A percentile compares a stretch with the other conserved stretches of the same genome.
Evolutionary conservation across 1,139 yeast species (phyloP).

Genomic region (Protomyces gravidus): DNA sequence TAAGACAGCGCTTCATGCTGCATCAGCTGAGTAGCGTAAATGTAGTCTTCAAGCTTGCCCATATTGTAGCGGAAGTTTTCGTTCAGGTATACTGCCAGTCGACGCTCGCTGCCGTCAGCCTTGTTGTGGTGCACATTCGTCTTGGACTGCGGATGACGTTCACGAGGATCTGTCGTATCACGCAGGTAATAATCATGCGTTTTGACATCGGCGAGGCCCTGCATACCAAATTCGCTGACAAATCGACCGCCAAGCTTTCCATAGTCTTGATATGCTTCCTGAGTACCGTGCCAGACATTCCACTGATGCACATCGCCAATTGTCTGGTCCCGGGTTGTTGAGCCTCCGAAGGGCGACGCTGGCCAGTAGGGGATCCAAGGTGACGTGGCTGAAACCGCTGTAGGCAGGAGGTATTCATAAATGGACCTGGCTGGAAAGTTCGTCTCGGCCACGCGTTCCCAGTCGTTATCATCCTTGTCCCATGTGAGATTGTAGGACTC

Average conservation of each 20-base stretch:
- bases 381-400: conserved; percentile 36
- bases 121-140: conserved; percentile 45
- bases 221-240: conserved; percentile 51
- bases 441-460: conserved; percentile 41
- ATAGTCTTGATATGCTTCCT: conserved; percentile 48
- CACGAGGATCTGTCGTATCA: conserved; percentile 39
- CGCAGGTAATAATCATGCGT: conserved; percentile 38
- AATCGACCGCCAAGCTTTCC: conserved; percentile 45
- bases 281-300: conserved; percentile 52
- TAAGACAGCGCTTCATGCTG: conserved; percentile 50
- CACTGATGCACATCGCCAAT: conserved; percentile 51
- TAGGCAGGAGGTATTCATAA: conserved; percentile 45
- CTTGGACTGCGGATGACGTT: conserved; percentile 44
- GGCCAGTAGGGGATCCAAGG: conserved; percentile 44
- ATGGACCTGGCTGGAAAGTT: conserved; percentile 46
- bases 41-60: conserved; percentile 42
- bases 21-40: conserved; percentile 50
- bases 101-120: conserved; percentile 48
- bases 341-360: conserved; percentile 49
- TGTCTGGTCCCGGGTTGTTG: conserved; percentile 41
- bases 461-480: conserved; percentile 38
- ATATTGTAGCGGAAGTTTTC: conserved; percentile 43
- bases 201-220: conserved; percentile 42
- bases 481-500: conserved; percentile 42
- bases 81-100: conserved; percentile 47